Conservation (phyloP, 106 monocot species). For the Dioscorea zingiberensis region DNA sequence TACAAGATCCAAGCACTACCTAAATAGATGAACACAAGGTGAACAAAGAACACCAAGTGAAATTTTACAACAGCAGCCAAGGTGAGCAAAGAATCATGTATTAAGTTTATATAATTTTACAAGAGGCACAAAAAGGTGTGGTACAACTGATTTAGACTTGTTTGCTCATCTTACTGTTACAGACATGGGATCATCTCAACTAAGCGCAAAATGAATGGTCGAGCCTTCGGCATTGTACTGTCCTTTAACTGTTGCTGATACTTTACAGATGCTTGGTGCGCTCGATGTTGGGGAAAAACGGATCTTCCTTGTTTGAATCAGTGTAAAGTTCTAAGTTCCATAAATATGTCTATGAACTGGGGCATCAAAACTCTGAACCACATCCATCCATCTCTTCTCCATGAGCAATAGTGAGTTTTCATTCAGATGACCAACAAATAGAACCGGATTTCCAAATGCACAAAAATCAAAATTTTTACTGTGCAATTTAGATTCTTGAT, state of each 20-base stretch:
- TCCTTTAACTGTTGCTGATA: neutral
- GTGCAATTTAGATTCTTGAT: conserved; percentile 10
- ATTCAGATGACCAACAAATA: conserved; percentile 73
- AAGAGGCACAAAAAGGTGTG: too few species aligned
- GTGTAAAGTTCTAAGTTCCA: conserved; percentile 41
- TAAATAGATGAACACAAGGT: too few species aligned
- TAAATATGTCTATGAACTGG: conserved; percentile 91
- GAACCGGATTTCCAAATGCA: conserved; percentile 53
- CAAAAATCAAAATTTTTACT: conserved; percentile 67
- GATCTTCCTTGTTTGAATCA: neutral
- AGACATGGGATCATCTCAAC: too few species aligned
- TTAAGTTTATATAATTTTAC: too few species aligned
- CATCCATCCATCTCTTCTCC: conserved; percentile 81
- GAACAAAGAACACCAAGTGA: too few species aligned
- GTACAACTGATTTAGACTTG: too few species aligned
- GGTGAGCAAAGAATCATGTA: too few species aligned
- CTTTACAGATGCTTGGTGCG: neutral
- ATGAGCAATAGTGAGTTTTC: conserved; percentile 65
- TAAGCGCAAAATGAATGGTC: too few species aligned
- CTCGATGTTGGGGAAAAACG: neutral
- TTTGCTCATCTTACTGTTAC: too few species aligned
- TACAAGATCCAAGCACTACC: too few species aligned
- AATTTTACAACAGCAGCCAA: too few species aligned
- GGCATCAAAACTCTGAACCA: conserved; percentile 54
- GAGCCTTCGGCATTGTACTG: too few species aligned